Base-by-base conservation (phyloP, 2,329 filamentous ascomycete genomes). In the Fusarium luffae region DNA sequence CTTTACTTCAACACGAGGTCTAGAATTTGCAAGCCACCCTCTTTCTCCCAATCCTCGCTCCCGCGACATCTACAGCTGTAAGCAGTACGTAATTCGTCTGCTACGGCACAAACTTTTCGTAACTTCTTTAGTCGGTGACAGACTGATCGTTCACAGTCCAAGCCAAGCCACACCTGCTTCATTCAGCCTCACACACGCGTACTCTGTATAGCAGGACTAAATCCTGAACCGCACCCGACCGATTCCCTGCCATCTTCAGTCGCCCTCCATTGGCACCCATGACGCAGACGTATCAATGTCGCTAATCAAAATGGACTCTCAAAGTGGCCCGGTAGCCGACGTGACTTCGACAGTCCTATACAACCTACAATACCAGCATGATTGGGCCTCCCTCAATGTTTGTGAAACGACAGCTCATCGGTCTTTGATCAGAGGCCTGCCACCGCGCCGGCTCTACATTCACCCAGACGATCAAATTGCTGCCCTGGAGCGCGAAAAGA, bases 381-480 rank as follows among this genome's bases (percentile, higher is more conserved):
- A 90, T 76, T 96, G 93, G 93, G 87, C 86, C 23, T 78, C 84
- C 23, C 79, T 94, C 47, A 79, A 84, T 50, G 75, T 88, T 21
- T 85, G 90, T 78, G 84, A 79, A 81, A 74, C 62, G 80, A 70
- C 71, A n/a, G 77, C 75, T 47, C 74, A 76, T 12, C 86, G 92
- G 21, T 88, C 89, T 8, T 78, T 95, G 54, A 84, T 96, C 59
- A 90, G 88, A 23, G 93, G 93, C 27, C 81, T 94, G 5, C 92
- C 93, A 3, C 92, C 92, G 1, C 85, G 87, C 46, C 87, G 90
- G 47, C 84, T 94, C 43, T 95, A 96, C 79, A 84, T 92, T 54
- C 92, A 96, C 75, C 92, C 93, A 3, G 93, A 96, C 77, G 92
- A 94, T 80, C 93, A 95, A 80, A 89, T 93, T 69, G 89, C 88